Evolutionary conservation across 2,329 filamentous ascomycete species (phyloP).

Genomic region (Incumbomyces delicatus): DNA sequence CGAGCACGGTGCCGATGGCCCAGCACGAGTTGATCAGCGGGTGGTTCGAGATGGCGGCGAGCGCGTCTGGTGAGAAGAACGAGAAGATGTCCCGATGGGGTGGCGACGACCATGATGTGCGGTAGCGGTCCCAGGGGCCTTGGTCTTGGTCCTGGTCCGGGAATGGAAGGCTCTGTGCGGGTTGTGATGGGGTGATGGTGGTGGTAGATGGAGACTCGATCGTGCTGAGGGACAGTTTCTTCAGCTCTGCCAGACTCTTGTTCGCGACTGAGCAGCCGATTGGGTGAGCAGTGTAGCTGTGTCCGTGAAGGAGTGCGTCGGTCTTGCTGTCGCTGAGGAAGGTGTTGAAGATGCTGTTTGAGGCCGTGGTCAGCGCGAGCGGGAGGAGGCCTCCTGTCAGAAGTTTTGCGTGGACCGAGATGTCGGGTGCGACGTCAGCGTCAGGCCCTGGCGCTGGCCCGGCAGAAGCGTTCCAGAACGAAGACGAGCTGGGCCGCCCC

Average conservation of each 20-base stretch:
- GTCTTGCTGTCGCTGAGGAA: conserved; percentile 65
- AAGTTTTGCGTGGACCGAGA: conserved; percentile 73
- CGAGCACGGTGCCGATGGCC: conserved; percentile 65
- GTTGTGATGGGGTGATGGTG: too few species aligned
- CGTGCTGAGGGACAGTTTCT: conserved; percentile 12
- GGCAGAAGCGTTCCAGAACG: conserved; percentile 46
- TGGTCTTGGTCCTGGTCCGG: too few species aligned
- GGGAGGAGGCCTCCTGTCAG: conserved; percentile 72
- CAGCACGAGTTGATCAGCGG: conserved; percentile 54
- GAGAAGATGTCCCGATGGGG: conserved; percentile 47
- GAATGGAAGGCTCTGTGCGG: neutral
- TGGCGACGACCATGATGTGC: neutral
- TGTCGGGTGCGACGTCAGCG: conserved; percentile 53
- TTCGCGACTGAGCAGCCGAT: conserved; percentile 70
- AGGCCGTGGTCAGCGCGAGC: conserved; percentile 66
- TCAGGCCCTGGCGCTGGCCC: neutral
- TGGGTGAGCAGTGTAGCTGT: conserved; percentile 78
- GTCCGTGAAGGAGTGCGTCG: conserved; percentile 70
- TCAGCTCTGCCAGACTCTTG: conserved; percentile 53
- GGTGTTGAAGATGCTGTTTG: conserved; percentile 59
- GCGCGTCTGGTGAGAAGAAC: conserved; percentile 55
- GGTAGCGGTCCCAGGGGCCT: conserved; percentile 2
- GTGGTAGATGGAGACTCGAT: neutral
- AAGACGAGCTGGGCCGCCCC: conserved; percentile 59
- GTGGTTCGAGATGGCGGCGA: conserved; percentile 49